Evolutionary conservation across 2,329 filamentous ascomycete genomes (phyloP), one percentile per base, ranked within the genome.

Genomic region (Ascosphaera apis): DNA sequence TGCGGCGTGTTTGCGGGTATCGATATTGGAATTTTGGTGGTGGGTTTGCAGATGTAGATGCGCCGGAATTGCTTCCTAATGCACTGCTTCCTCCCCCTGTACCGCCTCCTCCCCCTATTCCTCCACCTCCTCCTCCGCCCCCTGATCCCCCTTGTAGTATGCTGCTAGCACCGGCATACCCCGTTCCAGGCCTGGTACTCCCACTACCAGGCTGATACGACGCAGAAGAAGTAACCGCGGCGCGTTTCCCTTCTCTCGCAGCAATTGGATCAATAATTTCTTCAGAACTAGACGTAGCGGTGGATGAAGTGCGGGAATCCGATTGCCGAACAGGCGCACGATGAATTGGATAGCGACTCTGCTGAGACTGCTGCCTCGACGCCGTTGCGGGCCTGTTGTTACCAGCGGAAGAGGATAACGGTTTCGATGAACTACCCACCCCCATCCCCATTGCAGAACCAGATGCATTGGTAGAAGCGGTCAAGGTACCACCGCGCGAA

Each of bases 391-490:
- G 21, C 21, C 11, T 25, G 21, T 25, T 25, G 11, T 25, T 25
- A 6, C 6, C 11, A 25, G 21, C 11, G 5, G 21, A 6, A 25
- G 21, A 25, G 21, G 21, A 11, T 25, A 25, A 11, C n/a, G 21
- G 11, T 11, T 25, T 5, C 5, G 21, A 25, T 25, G 21, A 11
- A 6, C 5, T 25, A 11, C 11, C 21, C 11, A 6, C 21, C 21
- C 11, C 6, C 21, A 5, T 25, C 21, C 11, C 21, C 6, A 25
- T 25, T 6, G 21, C 31, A 15, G 31, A 7, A 17, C 31, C 16
- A 32, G 31, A 7, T n/a, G 31, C 8, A 32, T 5, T 17, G 31
- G 84, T 84, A 11, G 81, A 91, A 42, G 92, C 67, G 45, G 74
- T 69, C 37, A 81, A n/a, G n/a, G 31, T 32, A n/a, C 31, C 31